Evolutionary conservation across 2,329 filamentous ascomycete species (phyloP).

Genomic region (Sporothrix phasma): DNA sequence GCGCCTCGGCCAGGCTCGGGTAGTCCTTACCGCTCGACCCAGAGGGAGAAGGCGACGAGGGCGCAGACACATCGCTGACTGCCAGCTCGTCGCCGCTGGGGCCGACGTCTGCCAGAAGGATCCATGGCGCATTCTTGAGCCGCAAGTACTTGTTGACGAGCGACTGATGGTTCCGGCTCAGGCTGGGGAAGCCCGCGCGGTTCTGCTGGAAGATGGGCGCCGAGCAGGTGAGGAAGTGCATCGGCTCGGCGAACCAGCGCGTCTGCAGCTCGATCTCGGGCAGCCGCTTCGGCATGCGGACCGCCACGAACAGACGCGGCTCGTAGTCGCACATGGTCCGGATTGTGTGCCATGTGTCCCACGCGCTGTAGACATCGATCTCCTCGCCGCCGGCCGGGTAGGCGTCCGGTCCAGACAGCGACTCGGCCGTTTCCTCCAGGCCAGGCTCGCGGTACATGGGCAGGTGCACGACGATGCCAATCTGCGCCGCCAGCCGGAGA

Average conservation of each 20-base stretch:
- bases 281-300: slow-evolving; percentile 48
- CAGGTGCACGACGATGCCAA: slow-evolving; percentile 71
- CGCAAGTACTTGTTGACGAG: slow-evolving; percentile 55
- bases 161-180: slow-evolving; percentile 51
- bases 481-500: slow-evolving; percentile 60
- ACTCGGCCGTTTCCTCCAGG: slow-evolving; percentile 41
- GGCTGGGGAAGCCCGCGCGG: slow-evolving; percentile 49
- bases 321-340: slow-evolving; percentile 79
- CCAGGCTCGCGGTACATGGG: slow-evolving; percentile 71
- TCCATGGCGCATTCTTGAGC: slow-evolving; percentile 51
- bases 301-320: slow-evolving; percentile 60
- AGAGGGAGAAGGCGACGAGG: not conserved
- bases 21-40: slow-evolving; percentile 35
- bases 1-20: slow-evolving; percentile 58
- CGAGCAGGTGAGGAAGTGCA: slow-evolving; percentile 50
- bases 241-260: slow-evolving; percentile 59
- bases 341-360: slow-evolving; percentile 92
- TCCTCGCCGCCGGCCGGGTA: slow-evolving; percentile 32
- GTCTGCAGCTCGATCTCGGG: slow-evolving; percentile 52
- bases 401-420: slow-evolving; percentile 37
- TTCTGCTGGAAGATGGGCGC: slow-evolving; percentile 49
- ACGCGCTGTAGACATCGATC: slow-evolving; percentile 65
- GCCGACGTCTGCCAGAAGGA: slow-evolving; percentile 53
- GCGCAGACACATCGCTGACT: slow-evolving; percentile 20
- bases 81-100: slow-evolving; percentile 31